Conservation (phyloP, 441 rosid genomes). For the Capsella rubella region DNA sequence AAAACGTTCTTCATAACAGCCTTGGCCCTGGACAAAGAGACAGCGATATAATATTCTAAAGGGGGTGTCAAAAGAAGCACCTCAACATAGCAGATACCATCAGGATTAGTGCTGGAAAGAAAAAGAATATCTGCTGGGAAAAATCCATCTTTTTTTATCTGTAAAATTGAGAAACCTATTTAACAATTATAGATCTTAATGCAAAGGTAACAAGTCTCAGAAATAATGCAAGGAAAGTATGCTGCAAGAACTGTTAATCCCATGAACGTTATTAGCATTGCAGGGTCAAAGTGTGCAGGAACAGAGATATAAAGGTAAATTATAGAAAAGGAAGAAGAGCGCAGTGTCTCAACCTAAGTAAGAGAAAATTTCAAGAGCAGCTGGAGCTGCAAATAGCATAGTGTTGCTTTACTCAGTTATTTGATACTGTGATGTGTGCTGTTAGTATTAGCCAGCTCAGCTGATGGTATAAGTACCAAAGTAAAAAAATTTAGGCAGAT, state of each 20-base stretch:
- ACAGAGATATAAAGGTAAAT: neutral
- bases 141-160: slow-evolving; percentile 94
- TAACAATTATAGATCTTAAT: neutral
- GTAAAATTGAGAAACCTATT: slow-evolving; percentile 43
- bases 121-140: slow-evolving; percentile 97
- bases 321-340: neutral
- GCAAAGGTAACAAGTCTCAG: slow-evolving; percentile 4
- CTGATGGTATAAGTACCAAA: slow-evolving; percentile 12
- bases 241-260: neutral
- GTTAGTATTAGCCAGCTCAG: neutral
- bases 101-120: slow-evolving; percentile 90
- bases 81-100: slow-evolving; percentile 98
- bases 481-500: neutral
- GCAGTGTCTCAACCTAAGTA: slow-evolving; percentile 5
- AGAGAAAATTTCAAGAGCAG: slow-evolving; percentile 3
- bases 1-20: slow-evolving; percentile 54
- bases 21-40: slow-evolving; percentile 69
- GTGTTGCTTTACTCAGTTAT: slow-evolving; percentile 8
- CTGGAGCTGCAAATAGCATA: neutral
- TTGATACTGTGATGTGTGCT: neutral
- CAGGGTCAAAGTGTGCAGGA: neutral
- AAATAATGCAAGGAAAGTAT: slow-evolving; percentile 11
- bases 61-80: slow-evolving; percentile 57
- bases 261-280: neutral
- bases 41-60: slow-evolving; percentile 74